Conservation (phyloP, 2,329 filamentous ascomycete species). For the Aspergillus ochraceus region DNA sequence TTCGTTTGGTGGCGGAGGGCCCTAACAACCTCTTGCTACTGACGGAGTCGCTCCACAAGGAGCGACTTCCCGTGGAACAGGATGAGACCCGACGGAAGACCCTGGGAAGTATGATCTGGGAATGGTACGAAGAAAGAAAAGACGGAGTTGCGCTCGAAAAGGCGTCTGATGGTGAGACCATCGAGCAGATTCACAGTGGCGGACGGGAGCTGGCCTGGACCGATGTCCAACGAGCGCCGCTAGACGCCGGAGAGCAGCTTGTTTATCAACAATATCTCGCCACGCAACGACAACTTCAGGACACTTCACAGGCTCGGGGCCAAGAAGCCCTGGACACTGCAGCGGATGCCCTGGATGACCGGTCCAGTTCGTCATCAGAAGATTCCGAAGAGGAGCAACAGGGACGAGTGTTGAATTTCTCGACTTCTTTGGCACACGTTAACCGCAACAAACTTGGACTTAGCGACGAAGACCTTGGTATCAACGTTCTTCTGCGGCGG, state of each 20-base stretch:
- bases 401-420: constrained; percentile 86
- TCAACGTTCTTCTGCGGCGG: constrained; percentile 84
- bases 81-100: constrained; percentile 49
- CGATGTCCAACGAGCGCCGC: constrained; percentile 62
- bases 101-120: constrained; percentile 75
- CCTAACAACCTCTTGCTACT: constrained; percentile 81
- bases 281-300: constrained; percentile 82
- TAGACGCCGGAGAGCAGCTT: constrained; percentile 73
- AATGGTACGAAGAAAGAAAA: constrained; percentile 70
- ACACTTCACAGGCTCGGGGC: constrained; percentile 70
- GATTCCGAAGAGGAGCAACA: constrained; percentile 89
- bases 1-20: constrained; percentile 73
- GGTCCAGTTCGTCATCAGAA: constrained; percentile 83
- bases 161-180: constrained; percentile 54
- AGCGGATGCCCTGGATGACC: constrained; percentile 70
- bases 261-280: constrained; percentile 92
- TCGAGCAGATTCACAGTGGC: constrained; percentile 67
- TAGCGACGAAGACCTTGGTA: constrained; percentile 85
- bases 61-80: constrained; percentile 21
- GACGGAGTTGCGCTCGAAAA: constrained; percentile 64
- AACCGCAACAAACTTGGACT: constrained; percentile 82
- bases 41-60: constrained; percentile 63
- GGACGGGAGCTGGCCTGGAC: constrained; percentile 62
- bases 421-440: constrained; percentile 78
- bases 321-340: constrained; percentile 71